phyloP scores from a whole-genome alignment of 1,284 basidiomycete genomes.

The Mycena citricolor region DNA sequence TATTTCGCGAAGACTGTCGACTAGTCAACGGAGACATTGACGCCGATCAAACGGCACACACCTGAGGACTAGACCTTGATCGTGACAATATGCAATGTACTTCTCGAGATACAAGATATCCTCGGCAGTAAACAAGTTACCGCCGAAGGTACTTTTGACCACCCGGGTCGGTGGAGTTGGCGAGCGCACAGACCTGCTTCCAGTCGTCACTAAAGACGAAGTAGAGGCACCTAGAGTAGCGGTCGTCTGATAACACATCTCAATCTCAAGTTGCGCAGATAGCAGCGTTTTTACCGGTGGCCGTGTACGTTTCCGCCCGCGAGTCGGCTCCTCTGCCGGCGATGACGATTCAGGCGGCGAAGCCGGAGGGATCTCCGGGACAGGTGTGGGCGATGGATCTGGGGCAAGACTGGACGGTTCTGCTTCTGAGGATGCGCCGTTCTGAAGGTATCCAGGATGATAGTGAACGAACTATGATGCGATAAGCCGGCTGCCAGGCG shows the following conservation, averaged over 20 bases:
- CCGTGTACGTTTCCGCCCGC: conserved; percentile 66
- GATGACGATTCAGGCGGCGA: too few species aligned
- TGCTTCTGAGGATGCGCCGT: conserved; percentile 35
- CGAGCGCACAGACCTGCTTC: conserved; percentile 68
- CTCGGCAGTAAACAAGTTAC: conserved; percentile 78
- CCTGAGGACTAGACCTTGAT: conserved; percentile 78
- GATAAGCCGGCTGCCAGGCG: neutral
- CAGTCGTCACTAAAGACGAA: conserved; percentile 61
- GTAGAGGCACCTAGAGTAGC: conserved; percentile 62
- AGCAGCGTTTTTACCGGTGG: conserved; percentile 46
- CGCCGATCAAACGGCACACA: conserved; percentile 28
- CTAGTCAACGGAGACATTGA: neutral
- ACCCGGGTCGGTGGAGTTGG: conserved; percentile 77
- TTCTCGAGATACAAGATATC: conserved; percentile 77
- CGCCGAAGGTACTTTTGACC: conserved; percentile 84
- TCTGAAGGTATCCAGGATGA: conserved; percentile 15
- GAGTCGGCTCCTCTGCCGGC: too few species aligned
- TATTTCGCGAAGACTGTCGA: conserved; percentile 69
- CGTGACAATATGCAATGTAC: conserved; percentile 84
- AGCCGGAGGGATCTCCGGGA: too few species aligned
- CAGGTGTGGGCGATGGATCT: conserved; percentile 32
- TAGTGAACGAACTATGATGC: conserved; percentile 17
- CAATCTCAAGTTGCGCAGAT: conserved; percentile 9
- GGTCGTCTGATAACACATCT: conserved; percentile 28
- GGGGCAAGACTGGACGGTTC: conserved; percentile 36